phyloP scores from a whole-genome alignment of 2,329 filamentous ascomycete genomes.

The Ramichloridium luteum region DNA sequence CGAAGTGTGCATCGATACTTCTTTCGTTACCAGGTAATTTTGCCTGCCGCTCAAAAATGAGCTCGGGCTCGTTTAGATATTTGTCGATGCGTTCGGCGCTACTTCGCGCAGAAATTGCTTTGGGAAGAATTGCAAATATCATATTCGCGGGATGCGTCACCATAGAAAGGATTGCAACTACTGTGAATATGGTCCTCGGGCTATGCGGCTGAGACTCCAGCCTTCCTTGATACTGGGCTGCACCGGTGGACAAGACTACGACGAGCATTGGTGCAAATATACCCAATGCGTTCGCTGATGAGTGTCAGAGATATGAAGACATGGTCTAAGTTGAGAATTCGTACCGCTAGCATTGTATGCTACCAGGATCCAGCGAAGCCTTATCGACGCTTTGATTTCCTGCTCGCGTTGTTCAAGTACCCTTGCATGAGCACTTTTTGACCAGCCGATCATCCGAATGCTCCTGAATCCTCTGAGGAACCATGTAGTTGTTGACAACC shows the following conservation, averaged over 20 bases:
- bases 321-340: background rate
- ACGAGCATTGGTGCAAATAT: conserved; percentile 1
- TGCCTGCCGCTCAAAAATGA: background rate
- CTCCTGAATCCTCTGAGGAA: background rate
- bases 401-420: background rate
- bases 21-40: background rate
- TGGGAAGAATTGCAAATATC: background rate
- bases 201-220: background rate
- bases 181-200: conserved; percentile 1
- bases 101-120: background rate
- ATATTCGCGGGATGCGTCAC: background rate
- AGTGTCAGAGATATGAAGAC: background rate
- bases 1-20: background rate
- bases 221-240: background rate
- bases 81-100: conserved; percentile 1
- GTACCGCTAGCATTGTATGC: background rate
- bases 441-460: background rate
- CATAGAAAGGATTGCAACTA: background rate
- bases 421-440: background rate
- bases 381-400: background rate
- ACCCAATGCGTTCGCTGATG: conserved; percentile 1
- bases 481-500: background rate
- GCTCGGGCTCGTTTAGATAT: background rate
- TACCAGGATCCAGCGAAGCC: conserved; percentile 1
- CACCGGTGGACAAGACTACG: background rate